These are phyloP conservation scores for Ascochyta rabiei DNA, from an alignment of 2,329 filamentous ascomycete species.

Conservation along the genomic window DNA sequence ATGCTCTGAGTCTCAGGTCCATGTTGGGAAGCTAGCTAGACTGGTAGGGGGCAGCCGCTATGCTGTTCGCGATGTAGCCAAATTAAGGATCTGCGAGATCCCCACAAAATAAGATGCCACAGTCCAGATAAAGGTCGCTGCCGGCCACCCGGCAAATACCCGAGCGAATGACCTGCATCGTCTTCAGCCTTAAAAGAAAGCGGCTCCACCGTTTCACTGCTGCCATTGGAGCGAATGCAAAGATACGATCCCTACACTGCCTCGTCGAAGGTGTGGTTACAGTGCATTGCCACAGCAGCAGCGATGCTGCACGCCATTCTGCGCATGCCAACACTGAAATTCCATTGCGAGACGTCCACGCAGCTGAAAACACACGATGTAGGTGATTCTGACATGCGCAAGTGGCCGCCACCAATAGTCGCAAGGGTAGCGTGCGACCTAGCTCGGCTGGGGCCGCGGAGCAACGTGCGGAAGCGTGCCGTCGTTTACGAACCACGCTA, in stretches of 20 bases:
- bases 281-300: neutral
- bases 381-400: neutral
- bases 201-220: neutral
- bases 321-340: neutral
- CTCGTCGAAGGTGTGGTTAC: neutral
- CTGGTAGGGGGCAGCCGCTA: slow-evolving; percentile 3
- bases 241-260: neutral
- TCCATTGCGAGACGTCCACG: neutral
- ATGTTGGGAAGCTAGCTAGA: slow-evolving; percentile 5
- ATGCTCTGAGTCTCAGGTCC: neutral
- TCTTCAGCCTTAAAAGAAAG: slow-evolving; percentile 4
- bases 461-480: neutral
- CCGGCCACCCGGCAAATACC: too few relatives aligned
- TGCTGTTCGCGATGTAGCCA: slow-evolving; percentile 10
- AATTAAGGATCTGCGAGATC: slow-evolving; percentile 1
- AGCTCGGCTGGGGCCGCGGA: neutral
- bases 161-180: neutral
- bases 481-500: neutral
- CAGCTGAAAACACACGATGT: neutral
- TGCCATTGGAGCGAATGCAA: neutral
- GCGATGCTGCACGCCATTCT: neutral
- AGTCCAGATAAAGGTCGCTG: neutral
- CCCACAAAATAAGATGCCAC: slow-evolving; percentile 6
- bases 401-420: slow-evolving; percentile 2
- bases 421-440: neutral